Evolutionary conservation across 2,329 filamentous ascomycete genomes (phyloP).

Genomic region (Colletotrichum spinosum): DNA sequence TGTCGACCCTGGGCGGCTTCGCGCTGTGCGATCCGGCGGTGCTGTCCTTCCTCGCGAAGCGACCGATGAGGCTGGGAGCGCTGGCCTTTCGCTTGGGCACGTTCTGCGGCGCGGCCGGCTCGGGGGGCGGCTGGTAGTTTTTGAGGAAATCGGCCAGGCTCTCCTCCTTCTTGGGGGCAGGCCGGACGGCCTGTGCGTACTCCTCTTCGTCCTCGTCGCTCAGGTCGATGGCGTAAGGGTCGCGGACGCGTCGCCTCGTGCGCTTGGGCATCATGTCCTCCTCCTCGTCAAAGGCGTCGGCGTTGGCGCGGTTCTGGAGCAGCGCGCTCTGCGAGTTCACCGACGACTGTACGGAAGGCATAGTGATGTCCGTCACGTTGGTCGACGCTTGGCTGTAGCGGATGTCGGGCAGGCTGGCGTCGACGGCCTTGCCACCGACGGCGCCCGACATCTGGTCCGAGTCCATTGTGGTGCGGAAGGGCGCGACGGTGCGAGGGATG

Average conservation of each 20-base stretch:
- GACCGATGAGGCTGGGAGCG: constrained; percentile 70
- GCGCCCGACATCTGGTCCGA: constrained; percentile 77
- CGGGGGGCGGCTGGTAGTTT: constrained; percentile 74
- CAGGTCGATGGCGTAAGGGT: constrained; percentile 93
- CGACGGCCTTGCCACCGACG: constrained; percentile 66
- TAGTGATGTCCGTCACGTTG: constrained; percentile 68
- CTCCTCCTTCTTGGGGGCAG: constrained; percentile 66
- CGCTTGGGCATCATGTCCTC: constrained; percentile 73
- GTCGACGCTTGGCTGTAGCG: constrained; percentile 69
- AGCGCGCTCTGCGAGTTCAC: constrained; percentile 82
- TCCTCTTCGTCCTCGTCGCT: constrained; percentile 77
- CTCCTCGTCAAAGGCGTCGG: constrained; percentile 60
- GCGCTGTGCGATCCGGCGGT: constrained; percentile 42
- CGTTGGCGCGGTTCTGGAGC: constrained; percentile 54
- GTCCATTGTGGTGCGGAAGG: constrained; percentile 87
- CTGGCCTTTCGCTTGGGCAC: constrained; percentile 73
- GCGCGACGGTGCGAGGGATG: constrained; percentile 85
- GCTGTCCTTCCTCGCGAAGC: constrained; percentile 60
- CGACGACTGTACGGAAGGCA: constrained; percentile 70
- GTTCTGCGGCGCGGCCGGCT: constrained; percentile 52
- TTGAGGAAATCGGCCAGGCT: constrained; percentile 80
- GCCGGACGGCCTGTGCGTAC: constrained; percentile 51
- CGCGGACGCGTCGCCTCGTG: constrained; percentile 81
- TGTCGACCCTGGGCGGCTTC: constrained; percentile 44
- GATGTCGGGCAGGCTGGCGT: constrained; percentile 67